phyloP scores from a whole-genome alignment of 106 monocot species.

The Phalaenopsis aphrodite region DNA sequence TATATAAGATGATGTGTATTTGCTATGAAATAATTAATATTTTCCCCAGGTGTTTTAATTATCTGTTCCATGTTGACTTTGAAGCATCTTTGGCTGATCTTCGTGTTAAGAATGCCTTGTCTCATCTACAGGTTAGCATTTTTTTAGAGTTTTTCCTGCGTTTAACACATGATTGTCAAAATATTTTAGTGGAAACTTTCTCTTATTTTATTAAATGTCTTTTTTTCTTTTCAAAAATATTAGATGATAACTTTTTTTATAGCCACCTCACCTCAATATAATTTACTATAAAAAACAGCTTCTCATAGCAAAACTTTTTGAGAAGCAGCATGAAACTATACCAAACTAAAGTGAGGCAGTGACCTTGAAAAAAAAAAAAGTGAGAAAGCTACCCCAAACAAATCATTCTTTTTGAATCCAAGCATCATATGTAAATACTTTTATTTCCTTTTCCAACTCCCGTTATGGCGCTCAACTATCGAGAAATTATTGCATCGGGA shows the following conservation, averaged over 20 bases:
- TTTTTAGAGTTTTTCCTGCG: not conserved
- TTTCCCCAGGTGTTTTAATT: constrained; percentile 64
- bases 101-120: constrained; percentile 67
- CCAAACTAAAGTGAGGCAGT: too few relatives aligned
- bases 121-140: constrained; percentile 61
- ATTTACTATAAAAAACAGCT: not conserved
- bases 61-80: constrained; percentile 81
- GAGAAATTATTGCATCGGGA: too few relatives aligned
- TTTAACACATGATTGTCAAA: not conserved
- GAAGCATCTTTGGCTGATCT: constrained; percentile 83
- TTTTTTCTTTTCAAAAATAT: too few relatives aligned
- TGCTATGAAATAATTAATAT: not conserved
- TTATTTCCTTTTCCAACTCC: too few relatives aligned
- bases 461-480: too few relatives aligned
- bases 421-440: too few relatives aligned
- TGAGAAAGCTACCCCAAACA: too few relatives aligned
- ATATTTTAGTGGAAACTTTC: too few relatives aligned
- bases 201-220: too few relatives aligned
- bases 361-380: too few relatives aligned
- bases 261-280: not conserved
- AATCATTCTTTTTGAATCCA: too few relatives aligned
- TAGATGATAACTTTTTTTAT: not conserved
- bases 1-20: not conserved
- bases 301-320: not conserved
- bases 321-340: too few relatives aligned